Evolutionary conservation across 805 yeast species (phyloP), one percentile per base, ranked within the genome.

Genomic region (Wickerhamiella parazyma): DNA sequence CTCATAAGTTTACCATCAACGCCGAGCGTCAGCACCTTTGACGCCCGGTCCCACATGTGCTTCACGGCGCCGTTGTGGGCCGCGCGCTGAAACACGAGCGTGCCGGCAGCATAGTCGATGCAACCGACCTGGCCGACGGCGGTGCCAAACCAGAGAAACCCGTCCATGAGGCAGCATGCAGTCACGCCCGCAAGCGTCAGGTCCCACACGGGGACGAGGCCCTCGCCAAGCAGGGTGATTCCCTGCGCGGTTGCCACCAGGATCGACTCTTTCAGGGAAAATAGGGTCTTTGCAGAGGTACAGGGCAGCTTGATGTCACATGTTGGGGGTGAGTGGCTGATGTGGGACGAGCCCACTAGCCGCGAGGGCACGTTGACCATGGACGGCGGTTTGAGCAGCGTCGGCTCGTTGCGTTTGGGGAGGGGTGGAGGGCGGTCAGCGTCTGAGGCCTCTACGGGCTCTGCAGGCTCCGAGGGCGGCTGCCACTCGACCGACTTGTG

Each of bases 111-210:
- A 25, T 31, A 21, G n/a, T 39, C 36, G n/a, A 39, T 17, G 29
- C 42, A 39, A 14, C 25, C 36, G 12, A 39, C 29, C 7, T 18
- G 29, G 7, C 42, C 42, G 5, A 10, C n/a, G 1, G 4, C 31
- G n/a, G 20, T 14, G 31, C 42, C 42, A 10, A 39, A 18, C 42
- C 42, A 39, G 16, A 39, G 33, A 8, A 28, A 28, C 6, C 12
- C 16, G 16, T 28, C 31, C 16, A 3, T 7, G 16, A 28, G 31
- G 31, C 31, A 28, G 31, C 31, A 28, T 10, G 31, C 16, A 11
- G 31, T 11, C 3, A 28, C 14, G 31, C 31, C 31, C 10, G 31
- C 16, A 28, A 28, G n/a, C 5, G 31, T 3, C 31, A 28, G n/a
- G 31, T 4, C 31, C 31, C 31, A 28, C 31, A 28, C 14, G 3